Percentiles rank a stretch among this genome's conserved stretches.
These are phyloP conservation scores for Trypanosoma avium DNA, from an alignment of 208 protist species.

Conservation along the genomic window DNA sequence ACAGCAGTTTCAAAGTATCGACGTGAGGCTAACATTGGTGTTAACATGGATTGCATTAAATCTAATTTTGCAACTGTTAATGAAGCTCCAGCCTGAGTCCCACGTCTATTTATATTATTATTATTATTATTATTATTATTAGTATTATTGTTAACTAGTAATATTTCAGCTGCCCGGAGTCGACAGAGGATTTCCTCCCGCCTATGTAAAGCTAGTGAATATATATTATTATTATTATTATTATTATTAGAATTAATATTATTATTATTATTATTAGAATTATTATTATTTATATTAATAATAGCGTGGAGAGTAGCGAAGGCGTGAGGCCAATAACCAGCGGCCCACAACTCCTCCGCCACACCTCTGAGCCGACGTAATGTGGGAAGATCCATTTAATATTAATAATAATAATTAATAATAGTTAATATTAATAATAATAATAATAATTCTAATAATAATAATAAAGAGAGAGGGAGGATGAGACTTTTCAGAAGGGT, in stretches of 20 bases:
- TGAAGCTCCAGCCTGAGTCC: conserved; percentile 16
- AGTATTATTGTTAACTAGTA: conserved; percentile 13
- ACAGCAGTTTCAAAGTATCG: conserved; percentile 19
- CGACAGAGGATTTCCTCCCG: conserved; percentile 46
- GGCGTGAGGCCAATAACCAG: conserved; percentile 42
- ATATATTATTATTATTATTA: too few species aligned
- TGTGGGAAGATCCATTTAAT: conserved; percentile 12
- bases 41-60: conserved; percentile 51
- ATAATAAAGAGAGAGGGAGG: not conserved
- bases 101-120: not conserved
- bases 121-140: not conserved
- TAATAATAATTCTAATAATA: not conserved
- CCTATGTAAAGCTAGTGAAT: conserved; percentile 34
- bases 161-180: conserved; percentile 50
- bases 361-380: conserved; percentile 31
- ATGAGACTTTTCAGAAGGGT: too few species aligned
- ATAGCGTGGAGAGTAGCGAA: conserved; percentile 32
- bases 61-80: conserved; percentile 34
- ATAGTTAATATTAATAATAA: not conserved
- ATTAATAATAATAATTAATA: not conserved
- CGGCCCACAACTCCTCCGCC: conserved; percentile 48
- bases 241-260: too few species aligned
- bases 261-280: too few species aligned
- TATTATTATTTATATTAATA: not conserved
- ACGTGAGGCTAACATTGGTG: conserved; percentile 40